Base-by-base conservation (phyloP, 2,329 filamentous ascomycete genomes). In the Penicillium sp. region DNA sequence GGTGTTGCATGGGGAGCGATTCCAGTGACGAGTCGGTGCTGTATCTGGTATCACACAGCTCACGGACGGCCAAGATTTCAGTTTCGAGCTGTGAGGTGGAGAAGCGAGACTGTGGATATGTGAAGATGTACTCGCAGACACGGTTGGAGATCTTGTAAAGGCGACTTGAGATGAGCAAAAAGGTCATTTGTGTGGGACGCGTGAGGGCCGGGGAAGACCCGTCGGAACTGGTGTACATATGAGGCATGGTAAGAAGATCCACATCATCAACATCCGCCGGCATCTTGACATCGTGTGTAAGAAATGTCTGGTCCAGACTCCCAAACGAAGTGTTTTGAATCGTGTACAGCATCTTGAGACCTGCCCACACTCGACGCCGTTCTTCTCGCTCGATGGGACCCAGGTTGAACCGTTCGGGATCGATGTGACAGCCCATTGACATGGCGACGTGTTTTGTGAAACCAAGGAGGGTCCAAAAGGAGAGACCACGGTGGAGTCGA, bases 341-440 rank as follows among this genome's bases (percentile, higher is more conserved):
- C 3, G 61, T 70, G 44, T 69, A 70, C 2, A 73, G 57, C 62
- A 71, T 69, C 59, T 68, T 67, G 6, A 73, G 43, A 0, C 64
- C 69, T 3, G 66, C 62, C 70, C 69, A 73, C 25, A 63, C 64
- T 18, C 70, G 63, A 13, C 70, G 62, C 38, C 69, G 58, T 47
- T 71, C 64, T 51, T 73, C 70, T 9, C 62, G 61, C 52, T 70
- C 64, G 5, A 73, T 58, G 2, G 60, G 49, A 9, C 61, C 62
- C 1, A 73, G 55, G 2, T 52, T 51, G 33, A 72, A 69, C 32
- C 62, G 55, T 18, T 66, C 63, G 8, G 69, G 68, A 39, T 73
- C 70, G 9, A 73, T 56, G 49, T 73, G 70, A 35, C 68, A 71
- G 5, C 70, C 70, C 59, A 73, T 68, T 0, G 64, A 64, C 34